These are phyloP conservation scores for Gremmenia infestans DNA, from an alignment of 2,329 filamentous ascomycete genomes.

Conservation along the genomic window DNA sequence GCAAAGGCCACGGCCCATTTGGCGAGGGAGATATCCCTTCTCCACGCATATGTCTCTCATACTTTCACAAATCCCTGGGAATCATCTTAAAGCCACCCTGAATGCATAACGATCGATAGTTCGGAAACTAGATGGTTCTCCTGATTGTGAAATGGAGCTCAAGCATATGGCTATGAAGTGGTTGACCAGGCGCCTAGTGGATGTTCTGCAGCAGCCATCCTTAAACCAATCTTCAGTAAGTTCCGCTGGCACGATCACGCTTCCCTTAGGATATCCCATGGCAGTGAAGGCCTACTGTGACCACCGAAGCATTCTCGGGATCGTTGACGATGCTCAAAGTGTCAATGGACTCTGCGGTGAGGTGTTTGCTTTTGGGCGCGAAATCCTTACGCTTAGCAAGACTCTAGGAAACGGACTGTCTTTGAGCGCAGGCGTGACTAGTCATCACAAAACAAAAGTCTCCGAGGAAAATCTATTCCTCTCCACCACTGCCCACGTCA, in stretches of 20 bases:
- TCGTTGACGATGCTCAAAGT: constrained; percentile 57
- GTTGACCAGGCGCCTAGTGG: constrained; percentile 50
- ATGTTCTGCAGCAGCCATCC: constrained; percentile 57
- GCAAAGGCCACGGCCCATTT: constrained; percentile 40
- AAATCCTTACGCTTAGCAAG: constrained; percentile 58
- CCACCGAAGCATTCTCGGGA: constrained; percentile 51
- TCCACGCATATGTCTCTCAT: background rate
- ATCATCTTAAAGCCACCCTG: constrained; percentile 53
- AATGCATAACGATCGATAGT: constrained; percentile 60
- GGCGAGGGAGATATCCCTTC: constrained; percentile 3
- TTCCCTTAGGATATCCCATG: constrained; percentile 54
- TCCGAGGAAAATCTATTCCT: constrained; percentile 46
- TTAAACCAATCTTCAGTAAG: constrained; percentile 50
- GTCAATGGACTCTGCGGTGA: constrained; percentile 50
- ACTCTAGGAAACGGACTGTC: constrained; percentile 57
- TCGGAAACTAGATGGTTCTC: constrained; percentile 50
- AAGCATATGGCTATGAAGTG: constrained; percentile 54
- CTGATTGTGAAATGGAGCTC: constrained; percentile 63
- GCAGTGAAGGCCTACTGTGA: constrained; percentile 50
- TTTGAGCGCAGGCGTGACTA: constrained; percentile 52
- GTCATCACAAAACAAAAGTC: constrained; percentile 44
- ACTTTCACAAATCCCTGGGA: constrained; percentile 44
- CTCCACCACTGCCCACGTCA: constrained; percentile 58
- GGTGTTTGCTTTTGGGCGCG: constrained; percentile 55
- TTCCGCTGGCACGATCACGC: constrained; percentile 52